Evolutionary conservation across 345 rosid genomes (phyloP).

Genomic region (Diplotaxis tenuifolia): DNA sequence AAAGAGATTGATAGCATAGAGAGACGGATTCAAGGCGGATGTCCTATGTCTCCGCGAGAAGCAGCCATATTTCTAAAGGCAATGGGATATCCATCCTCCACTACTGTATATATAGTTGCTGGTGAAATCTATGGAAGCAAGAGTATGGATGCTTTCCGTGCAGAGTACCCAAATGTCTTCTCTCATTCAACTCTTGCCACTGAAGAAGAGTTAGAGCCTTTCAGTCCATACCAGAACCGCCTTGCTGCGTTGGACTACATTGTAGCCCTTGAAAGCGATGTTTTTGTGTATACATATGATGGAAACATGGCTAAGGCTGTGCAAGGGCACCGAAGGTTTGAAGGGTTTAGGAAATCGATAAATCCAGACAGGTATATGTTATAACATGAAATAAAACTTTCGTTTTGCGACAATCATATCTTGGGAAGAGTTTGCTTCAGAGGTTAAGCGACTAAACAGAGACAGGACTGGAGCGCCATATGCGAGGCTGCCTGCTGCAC

Average conservation of each 20-base stretch:
- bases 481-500: conserved; percentile 55
- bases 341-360: conserved; percentile 81
- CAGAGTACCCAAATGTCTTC: conserved; percentile 82
- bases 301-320: conserved; percentile 99
- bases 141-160: conserved; percentile 71
- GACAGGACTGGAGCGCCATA: conserved; percentile 77
- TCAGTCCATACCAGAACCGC: conserved; percentile 74
- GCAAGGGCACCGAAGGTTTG: conserved; percentile 85
- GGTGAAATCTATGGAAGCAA: conserved; percentile 79
- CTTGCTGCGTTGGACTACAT: conserved; percentile 91
- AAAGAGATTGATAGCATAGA: conserved; percentile 81
- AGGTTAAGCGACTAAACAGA: conserved; percentile 60
- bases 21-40: conserved; percentile 76
- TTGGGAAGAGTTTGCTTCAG: conserved; percentile 71
- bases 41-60: conserved; percentile 98
- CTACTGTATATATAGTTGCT: conserved; percentile 86
- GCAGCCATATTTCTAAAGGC: conserved; percentile 93
- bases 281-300: conserved; percentile 85
- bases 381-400: not conserved
- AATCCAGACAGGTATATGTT: conserved; percentile 70
- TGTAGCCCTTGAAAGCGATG: conserved; percentile 90
- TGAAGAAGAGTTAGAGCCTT: conserved; percentile 74
- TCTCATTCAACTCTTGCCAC: conserved; percentile 80
- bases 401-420: conserved; percentile 28
- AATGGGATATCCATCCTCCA: conserved; percentile 87